These are phyloP conservation scores for Xerocomus minutiporus DNA, from an alignment of 1,284 basidiomycete genomes.

Conservation along the genomic window DNA sequence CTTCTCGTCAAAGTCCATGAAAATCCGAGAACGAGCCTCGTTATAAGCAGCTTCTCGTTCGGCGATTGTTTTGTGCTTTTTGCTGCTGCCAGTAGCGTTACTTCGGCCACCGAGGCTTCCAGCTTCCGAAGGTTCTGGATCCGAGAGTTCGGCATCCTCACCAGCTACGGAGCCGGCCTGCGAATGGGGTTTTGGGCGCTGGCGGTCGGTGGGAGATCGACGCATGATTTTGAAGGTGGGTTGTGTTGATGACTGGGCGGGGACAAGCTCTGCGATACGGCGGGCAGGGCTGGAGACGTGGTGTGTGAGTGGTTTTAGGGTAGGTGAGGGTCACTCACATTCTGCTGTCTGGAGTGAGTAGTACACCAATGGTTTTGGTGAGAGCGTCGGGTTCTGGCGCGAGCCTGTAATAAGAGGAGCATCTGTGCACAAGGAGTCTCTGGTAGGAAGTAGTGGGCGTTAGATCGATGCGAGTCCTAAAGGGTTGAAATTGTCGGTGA, in stretches of 20 bases:
- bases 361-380: conserved; percentile 58
- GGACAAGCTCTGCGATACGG: conserved; percentile 71
- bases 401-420: conserved; percentile 72
- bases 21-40: conserved; percentile 76
- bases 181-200: conserved; percentile 50
- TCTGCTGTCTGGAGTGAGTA: conserved; percentile 56
- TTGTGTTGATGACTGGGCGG: conserved; percentile 60
- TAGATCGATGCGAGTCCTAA: conserved; percentile 58
- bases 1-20: conserved; percentile 74
- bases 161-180: conserved; percentile 63
- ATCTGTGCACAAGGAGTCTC: conserved; percentile 75
- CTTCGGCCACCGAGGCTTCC: conserved; percentile 70
- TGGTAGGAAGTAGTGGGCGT: conserved; percentile 72
- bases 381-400: conserved; percentile 60
- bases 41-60: conserved; percentile 81
- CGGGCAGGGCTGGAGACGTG: conserved; percentile 51
- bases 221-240: conserved; percentile 84
- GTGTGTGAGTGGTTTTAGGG: conserved; percentile 9
- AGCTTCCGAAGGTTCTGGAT: conserved; percentile 70
- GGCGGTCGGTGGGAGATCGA: conserved; percentile 49
- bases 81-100: conserved; percentile 53
- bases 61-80: conserved; percentile 69
- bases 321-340: conserved; percentile 50
- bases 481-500: conserved; percentile 16
- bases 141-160: conserved; percentile 70